A percentile compares a stretch with the other conserved stretches of the same genome.
Conservation (phyloP, 2,329 filamentous ascomycete species). For the Xylariales sp. region DNA sequence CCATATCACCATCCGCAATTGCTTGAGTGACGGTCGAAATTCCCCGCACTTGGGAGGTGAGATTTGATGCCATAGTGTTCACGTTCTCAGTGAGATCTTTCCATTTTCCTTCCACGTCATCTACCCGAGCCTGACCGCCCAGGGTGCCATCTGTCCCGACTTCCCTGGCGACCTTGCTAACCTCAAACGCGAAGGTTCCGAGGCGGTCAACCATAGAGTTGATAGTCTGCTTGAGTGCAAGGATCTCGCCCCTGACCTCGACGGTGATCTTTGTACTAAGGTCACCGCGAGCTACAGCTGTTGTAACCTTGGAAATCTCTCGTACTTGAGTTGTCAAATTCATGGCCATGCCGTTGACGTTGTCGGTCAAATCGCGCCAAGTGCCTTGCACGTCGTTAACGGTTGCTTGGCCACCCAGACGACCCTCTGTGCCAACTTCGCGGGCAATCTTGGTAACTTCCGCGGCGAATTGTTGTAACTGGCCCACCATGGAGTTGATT, state of each 20-base stretch:
- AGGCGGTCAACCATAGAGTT: constrained; percentile 98
- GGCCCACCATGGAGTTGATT: constrained; percentile 99
- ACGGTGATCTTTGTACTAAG: constrained; percentile 94
- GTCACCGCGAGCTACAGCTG: constrained; percentile 89
- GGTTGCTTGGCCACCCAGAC: constrained; percentile 89
- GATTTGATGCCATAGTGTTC: constrained; percentile 69
- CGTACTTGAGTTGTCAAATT: constrained; percentile 96
- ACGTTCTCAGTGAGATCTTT: constrained; percentile 92
- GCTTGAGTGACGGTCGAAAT: constrained; percentile 93
- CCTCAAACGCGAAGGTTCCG: constrained; percentile 92
- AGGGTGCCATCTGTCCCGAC: constrained; percentile 94
- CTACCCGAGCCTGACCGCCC: constrained; percentile 88
- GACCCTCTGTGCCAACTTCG: constrained; percentile 93
- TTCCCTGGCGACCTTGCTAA: constrained; percentile 91
- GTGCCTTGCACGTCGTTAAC: constrained; percentile 96
- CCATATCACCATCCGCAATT: constrained; percentile 93
- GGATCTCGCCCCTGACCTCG: constrained; percentile 88
- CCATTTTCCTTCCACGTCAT: constrained; percentile 96
- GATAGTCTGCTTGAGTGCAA: constrained; percentile 94
- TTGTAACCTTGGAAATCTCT: constrained; percentile 95
- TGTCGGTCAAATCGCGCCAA: constrained; percentile 92
- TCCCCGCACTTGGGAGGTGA: constrained; percentile 74
- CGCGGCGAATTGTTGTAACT: constrained; percentile 91
- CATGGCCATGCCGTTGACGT: constrained; percentile 96
- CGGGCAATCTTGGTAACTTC: constrained; percentile 95